phyloP scores from a whole-genome alignment of 495 filamentous ascomycete species.

The Lasiosphaeria hispida region DNA sequence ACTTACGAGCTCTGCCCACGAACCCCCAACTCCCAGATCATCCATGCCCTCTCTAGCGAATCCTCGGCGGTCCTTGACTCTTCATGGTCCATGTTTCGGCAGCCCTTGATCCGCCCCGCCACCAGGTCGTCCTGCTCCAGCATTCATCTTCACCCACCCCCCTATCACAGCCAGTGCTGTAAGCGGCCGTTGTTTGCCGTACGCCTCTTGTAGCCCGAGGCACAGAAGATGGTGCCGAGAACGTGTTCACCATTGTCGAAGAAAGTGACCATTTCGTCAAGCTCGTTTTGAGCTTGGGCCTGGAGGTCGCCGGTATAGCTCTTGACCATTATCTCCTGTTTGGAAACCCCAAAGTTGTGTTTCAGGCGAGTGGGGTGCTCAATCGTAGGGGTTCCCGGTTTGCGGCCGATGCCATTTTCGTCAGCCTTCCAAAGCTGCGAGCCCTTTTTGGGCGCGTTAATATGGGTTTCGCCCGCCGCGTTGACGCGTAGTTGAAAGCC shows the following conservation, averaged over 20 bases:
- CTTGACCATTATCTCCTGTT: background rate
- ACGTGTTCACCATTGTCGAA: background rate
- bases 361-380: background rate
- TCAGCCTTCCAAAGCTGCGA: too few species aligned
- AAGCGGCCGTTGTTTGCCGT: background rate
- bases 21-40: too few species aligned
- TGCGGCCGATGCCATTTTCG: background rate
- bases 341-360: background rate
- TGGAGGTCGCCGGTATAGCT: background rate
- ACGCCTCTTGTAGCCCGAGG: background rate
- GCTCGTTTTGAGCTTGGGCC: background rate
- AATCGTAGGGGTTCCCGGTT: background rate
- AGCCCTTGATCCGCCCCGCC: too few species aligned
- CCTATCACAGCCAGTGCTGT: too few species aligned
- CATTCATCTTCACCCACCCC: too few species aligned
- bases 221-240: background rate
- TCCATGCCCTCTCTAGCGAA: too few species aligned
- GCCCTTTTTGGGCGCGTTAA: background rate
- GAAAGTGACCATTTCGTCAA: background rate
- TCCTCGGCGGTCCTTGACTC: too few species aligned
- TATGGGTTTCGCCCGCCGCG: background rate
- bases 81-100: too few species aligned
- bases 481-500: background rate
- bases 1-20: too few species aligned
- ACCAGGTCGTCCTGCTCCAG: too few species aligned